These are phyloP conservation scores for Corymbia calophylla DNA, from an alignment of 441 rosid genomes.

Conservation along the genomic window DNA sequence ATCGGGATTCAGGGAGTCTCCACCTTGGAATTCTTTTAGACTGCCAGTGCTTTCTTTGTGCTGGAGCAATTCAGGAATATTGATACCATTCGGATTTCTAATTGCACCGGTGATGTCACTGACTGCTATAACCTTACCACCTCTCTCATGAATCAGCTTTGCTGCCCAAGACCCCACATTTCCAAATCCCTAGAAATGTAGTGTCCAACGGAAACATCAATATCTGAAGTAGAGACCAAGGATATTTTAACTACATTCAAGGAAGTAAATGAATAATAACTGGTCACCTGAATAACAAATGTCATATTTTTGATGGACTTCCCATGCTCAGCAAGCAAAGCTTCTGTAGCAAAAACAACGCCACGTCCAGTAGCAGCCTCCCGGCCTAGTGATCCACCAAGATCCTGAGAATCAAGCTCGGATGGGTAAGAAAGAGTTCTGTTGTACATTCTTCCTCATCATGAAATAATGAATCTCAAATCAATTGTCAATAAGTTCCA, in stretches of 20 bases:
- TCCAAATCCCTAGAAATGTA: slow-evolving; percentile 66
- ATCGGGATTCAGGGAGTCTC: slow-evolving; percentile 53
- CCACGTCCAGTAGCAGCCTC: slow-evolving; percentile 99
- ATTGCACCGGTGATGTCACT: slow-evolving; percentile 91
- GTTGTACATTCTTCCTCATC: not conserved
- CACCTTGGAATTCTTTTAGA: slow-evolving; percentile 61
- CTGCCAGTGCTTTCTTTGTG: slow-evolving; percentile 61
- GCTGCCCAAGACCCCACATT: slow-evolving; percentile 98
- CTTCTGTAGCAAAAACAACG: slow-evolving; percentile 83
- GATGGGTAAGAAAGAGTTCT: not conserved
- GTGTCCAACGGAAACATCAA: not conserved
- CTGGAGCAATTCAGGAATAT: slow-evolving; percentile 43
- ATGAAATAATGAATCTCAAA: not conserved
- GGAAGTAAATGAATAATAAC: not conserved
- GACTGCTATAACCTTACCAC: slow-evolving; percentile 86
- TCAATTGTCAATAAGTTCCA: not conserved
- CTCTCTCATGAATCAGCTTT: slow-evolving; percentile 71
- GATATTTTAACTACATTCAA: not conserved
- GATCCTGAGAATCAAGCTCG: slow-evolving; percentile 50
- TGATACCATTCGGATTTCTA: slow-evolving; percentile 66
- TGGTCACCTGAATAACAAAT: slow-evolving; percentile 79
- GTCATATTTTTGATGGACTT: slow-evolving; percentile 65
- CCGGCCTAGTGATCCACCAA: slow-evolving; percentile 98
- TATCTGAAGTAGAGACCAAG: not conserved
- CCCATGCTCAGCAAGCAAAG: slow-evolving; percentile 85